Conservation (phyloP, 306 rosid species). For the Vigna mungo region DNA sequence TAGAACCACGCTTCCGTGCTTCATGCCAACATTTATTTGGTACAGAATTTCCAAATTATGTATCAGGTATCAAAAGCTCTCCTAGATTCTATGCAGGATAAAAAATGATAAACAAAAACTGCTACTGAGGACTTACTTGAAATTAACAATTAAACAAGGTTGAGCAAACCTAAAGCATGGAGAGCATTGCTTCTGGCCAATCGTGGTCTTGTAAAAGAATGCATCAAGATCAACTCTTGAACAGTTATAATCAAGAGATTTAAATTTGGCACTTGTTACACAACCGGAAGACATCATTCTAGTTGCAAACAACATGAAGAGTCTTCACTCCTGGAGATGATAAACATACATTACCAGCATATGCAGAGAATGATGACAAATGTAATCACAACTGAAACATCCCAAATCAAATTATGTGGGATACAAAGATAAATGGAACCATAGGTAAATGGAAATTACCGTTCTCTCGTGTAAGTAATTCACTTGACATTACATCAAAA, state of each 20-base stretch:
- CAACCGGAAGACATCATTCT: slow-evolving; percentile 39
- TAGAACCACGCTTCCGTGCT: slow-evolving; percentile 1
- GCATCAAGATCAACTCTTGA: slow-evolving; percentile 51
- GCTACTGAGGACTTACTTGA: slow-evolving; percentile 60
- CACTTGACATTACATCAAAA: background rate
- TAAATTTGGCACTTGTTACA: slow-evolving; percentile 47
- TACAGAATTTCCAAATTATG: slow-evolving; percentile 13
- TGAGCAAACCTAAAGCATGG: slow-evolving; percentile 44
- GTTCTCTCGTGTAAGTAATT: background rate
- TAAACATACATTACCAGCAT: background rate
- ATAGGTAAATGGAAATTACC: slow-evolving; percentile 1
- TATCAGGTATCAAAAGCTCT: background rate
- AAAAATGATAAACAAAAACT: slow-evolving; percentile 25
- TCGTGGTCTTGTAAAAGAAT: slow-evolving; percentile 44
- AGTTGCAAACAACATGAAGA: slow-evolving; percentile 48
- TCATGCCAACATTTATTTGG: background rate
- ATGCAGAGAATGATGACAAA: background rate
- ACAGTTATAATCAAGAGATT: slow-evolving; percentile 35
- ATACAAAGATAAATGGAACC: background rate
- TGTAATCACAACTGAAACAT: slow-evolving; percentile 1
- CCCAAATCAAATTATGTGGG: background rate
- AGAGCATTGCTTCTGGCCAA: slow-evolving; percentile 48
- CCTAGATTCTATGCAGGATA: background rate
- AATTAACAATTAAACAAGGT: slow-evolving; percentile 51
- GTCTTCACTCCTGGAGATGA: slow-evolving; percentile 44